Percentiles rank a stretch among this genome's conserved stretches.
phyloP scores from a whole-genome alignment of 2,329 filamentous ascomycete species.

The Ophiostoma populinum region DNA sequence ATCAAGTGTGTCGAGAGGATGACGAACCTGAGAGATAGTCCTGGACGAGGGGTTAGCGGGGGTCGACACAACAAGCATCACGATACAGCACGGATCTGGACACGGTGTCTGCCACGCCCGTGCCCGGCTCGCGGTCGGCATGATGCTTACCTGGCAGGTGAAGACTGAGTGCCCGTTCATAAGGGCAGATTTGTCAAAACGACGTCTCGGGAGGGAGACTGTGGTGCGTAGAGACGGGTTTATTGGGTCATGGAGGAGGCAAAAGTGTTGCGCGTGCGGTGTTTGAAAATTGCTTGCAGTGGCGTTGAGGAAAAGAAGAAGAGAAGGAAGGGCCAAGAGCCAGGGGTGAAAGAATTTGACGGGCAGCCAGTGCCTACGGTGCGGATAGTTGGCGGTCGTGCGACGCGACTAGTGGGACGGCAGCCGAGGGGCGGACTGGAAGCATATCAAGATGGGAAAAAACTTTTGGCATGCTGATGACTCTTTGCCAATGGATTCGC shows the following conservation, averaged over 20 bases:
- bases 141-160: slow-evolving; percentile 62
- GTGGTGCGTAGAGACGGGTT: slow-evolving; percentile 1
- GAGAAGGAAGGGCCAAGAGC: no score
- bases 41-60: slow-evolving; percentile 20
- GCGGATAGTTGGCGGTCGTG: no score
- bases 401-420: no score
- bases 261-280: slow-evolving; percentile 1
- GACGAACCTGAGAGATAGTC: slow-evolving; percentile 61
- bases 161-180: slow-evolving; percentile 79
- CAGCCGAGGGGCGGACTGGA: no score
- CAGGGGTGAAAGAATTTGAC: no score
- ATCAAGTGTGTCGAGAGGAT: no score
- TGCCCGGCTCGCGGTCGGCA: neutral
- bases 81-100: neutral
- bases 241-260: neutral
- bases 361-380: no score
- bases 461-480: no score
- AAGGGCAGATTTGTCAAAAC: slow-evolving; percentile 42
- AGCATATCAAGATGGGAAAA: no score
- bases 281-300: no score
- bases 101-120: neutral
- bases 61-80: neutral
- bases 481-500: no score
- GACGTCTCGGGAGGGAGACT: slow-evolving; percentile 17
- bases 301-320: no score